These are phyloP conservation scores for Babesia bigemina DNA, from an alignment of 169 alveolate genomes.

Conservation along the genomic window DNA sequence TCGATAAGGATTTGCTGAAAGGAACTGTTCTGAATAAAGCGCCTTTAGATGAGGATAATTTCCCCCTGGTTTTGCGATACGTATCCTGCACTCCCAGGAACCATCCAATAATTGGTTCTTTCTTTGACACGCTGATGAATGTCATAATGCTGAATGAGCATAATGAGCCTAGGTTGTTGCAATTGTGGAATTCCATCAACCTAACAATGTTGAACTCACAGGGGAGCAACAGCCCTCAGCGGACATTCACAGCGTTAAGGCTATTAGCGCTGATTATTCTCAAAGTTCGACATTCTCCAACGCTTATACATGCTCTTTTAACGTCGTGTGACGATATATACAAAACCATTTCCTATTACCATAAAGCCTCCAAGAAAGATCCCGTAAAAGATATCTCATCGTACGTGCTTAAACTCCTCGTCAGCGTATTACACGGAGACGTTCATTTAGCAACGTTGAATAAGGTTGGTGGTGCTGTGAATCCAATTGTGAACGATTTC, in stretches of 20 bases:
- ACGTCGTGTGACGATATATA: constrained; percentile 6
- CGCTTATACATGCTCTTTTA: not conserved
- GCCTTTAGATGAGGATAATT: constrained; percentile 10
- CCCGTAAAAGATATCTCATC: not conserved
- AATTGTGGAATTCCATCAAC: constrained; percentile 38
- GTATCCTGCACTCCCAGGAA: constrained; percentile 36
- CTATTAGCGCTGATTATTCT: constrained; percentile 24
- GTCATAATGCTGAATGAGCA: constrained; percentile 7
- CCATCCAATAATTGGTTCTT: constrained; percentile 42
- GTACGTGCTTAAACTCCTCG: constrained; percentile 18
- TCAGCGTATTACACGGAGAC: not conserved
- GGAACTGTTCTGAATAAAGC: constrained; percentile 14
- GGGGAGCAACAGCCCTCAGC: constrained; percentile 19
- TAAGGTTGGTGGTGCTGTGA: not conserved
- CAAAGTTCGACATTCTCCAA: constrained; percentile 15
- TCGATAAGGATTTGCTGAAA: not conserved
- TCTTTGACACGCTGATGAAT: constrained; percentile 19
- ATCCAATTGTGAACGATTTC: constrained; percentile 11
- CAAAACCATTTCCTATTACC: constrained; percentile 26
- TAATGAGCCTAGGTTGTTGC: constrained; percentile 8
- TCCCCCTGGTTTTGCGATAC: constrained; percentile 26
- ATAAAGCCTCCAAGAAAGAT: constrained; percentile 11
- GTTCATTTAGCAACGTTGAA: not conserved
- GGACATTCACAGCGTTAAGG: constrained; percentile 36
- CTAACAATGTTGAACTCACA: constrained; percentile 21